These are phyloP conservation scores for Pseudotsuga menziesii DNA, from an alignment of 75 land plant genomes.

Conservation along the genomic window DNA sequence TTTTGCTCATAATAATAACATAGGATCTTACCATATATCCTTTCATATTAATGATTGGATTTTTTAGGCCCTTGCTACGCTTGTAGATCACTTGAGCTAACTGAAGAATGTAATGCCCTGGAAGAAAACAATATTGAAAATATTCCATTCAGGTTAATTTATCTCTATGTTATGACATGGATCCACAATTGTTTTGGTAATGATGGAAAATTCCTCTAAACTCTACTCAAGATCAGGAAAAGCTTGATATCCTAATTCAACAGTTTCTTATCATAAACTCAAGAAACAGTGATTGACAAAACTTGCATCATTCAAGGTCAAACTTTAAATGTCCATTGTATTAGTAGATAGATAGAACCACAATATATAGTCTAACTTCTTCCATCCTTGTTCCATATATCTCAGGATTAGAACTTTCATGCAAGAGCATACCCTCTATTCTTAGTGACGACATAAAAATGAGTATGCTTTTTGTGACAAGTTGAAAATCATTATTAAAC, in stretches of 20 bases:
- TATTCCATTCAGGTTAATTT: not conserved
- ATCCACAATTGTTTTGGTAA: not conserved
- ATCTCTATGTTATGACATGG: not conserved
- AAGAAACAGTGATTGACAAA: too few species aligned
- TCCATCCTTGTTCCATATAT: too few species aligned
- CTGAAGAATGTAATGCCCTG: slow-evolving; percentile 64
- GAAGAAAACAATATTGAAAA: not conserved
- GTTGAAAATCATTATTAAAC: too few species aligned
- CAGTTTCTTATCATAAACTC: too few species aligned
- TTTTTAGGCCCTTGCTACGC: slow-evolving; percentile 21
- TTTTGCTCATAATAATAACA: not conserved
- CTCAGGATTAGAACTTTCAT: too few species aligned
- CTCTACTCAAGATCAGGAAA: not conserved
- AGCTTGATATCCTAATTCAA: not conserved
- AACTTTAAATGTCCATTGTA: too few species aligned
- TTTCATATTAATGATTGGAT: slow-evolving; percentile 48
- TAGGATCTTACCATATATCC: slow-evolving; percentile 47
- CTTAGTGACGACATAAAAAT: too few species aligned
- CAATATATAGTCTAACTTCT: too few species aligned
- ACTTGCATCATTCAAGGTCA: too few species aligned
- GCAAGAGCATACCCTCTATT: too few species aligned
- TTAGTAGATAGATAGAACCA: too few species aligned
- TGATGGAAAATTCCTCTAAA: not conserved
- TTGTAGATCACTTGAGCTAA: slow-evolving; percentile 30
- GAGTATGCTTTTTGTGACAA: too few species aligned